Percentiles rank a stretch among this genome's conserved stretches.
These are phyloP conservation scores for Tylopilus rubrobrunneus DNA, from an alignment of 768 basidiomycete genomes.

Conservation along the genomic window DNA sequence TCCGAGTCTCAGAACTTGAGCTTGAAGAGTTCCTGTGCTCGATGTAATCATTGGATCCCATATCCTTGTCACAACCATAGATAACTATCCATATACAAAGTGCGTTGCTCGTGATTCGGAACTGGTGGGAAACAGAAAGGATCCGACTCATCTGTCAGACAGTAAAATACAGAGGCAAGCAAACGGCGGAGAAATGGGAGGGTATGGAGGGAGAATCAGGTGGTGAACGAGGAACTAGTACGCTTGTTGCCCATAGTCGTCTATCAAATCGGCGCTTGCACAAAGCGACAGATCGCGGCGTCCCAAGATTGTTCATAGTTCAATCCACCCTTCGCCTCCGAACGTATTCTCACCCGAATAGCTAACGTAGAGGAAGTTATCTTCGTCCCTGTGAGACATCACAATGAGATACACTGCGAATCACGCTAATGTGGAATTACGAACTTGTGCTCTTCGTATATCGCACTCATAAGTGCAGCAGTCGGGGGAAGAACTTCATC, in stretches of 20 bases:
- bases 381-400: slow-evolving; percentile 74
- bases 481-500: slow-evolving; percentile 98
- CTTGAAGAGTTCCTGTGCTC: too few relatives aligned
- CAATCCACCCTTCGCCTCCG: slow-evolving; percentile 42
- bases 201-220: slow-evolving; percentile 27
- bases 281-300: slow-evolving; percentile 21
- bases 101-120: slow-evolving; percentile 14
- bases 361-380: slow-evolving; percentile 97
- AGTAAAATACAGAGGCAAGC: slow-evolving; percentile 29
- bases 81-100: slow-evolving; percentile 18
- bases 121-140: slow-evolving; percentile 4
- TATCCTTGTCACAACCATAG: background rate
- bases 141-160: slow-evolving; percentile 8
- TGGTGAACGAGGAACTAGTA: slow-evolving; percentile 10
- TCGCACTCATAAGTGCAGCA: slow-evolving; percentile 96
- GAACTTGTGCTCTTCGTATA: slow-evolving; percentile 99
- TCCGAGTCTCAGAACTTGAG: too few relatives aligned
- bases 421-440: slow-evolving; percentile 29
- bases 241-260: slow-evolving; percentile 27
- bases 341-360: slow-evolving; percentile 99
- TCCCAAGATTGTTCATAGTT: slow-evolving; percentile 27
- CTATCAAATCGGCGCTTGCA: slow-evolving; percentile 23
- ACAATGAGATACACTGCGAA: slow-evolving; percentile 25
- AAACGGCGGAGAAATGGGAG: slow-evolving; percentile 17
- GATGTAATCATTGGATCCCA: too few relatives aligned